phyloP scores from a whole-genome alignment of 176 grass and related monocot genomes.

The Juncus inflexus region DNA sequence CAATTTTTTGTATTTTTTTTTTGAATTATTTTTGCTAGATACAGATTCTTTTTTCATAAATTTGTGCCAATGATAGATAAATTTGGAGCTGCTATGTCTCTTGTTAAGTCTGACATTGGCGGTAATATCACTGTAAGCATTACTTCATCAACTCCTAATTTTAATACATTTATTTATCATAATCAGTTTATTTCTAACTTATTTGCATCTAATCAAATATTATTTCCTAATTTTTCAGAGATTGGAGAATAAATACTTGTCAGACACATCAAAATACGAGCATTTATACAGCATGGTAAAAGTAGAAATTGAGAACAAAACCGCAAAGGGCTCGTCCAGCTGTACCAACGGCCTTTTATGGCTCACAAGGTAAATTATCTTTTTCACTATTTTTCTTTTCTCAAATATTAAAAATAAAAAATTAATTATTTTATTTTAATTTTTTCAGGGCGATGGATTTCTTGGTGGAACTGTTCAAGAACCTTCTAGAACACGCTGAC shows the following conservation, averaged over 20 bases:
- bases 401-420: background rate
- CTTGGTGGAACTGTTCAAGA: constrained; percentile 83
- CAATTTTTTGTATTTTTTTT: constrained; percentile 4
- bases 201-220: background rate
- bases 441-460: constrained; percentile 85
- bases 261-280: constrained; percentile 74
- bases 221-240: constrained; percentile 43
- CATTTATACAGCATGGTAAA: constrained; percentile 80
- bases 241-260: constrained; percentile 71
- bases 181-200: background rate
- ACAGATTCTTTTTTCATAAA: background rate
- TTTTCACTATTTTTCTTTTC: background rate
- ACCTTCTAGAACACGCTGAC: constrained; percentile 73
- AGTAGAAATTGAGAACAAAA: constrained; percentile 86
- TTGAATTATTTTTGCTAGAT: background rate
- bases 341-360: constrained; percentile 98
- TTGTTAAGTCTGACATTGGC: constrained; percentile 89
- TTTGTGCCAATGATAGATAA: constrained; percentile 48
- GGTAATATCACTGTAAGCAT: constrained; percentile 89
- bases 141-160: constrained; percentile 10
- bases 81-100: constrained; percentile 91
- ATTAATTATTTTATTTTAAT: constrained; percentile 19
- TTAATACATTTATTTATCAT: background rate
- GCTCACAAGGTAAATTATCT: constrained; percentile 67
- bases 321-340: constrained; percentile 77